Conservation (phyloP, 2,329 filamentous ascomycete species). For the Raffaelea albimanens region DNA sequence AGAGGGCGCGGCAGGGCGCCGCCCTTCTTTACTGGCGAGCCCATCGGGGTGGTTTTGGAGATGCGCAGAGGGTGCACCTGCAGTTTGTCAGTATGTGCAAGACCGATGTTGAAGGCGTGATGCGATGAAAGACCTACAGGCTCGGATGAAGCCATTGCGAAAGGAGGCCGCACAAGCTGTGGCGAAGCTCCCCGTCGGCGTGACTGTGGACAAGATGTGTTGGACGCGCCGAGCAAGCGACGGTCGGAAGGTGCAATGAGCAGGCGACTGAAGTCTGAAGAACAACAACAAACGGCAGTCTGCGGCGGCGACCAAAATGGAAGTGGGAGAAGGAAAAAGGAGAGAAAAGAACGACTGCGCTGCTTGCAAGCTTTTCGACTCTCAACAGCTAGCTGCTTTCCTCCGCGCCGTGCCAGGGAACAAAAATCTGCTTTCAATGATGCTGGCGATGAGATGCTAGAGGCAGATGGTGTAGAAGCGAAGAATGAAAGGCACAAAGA, state of each 20-base stretch:
- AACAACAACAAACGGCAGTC: not conserved
- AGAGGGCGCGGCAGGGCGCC: constrained; percentile 62
- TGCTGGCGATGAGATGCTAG: not conserved
- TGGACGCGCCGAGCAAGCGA: not conserved
- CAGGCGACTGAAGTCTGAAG: no score
- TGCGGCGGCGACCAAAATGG: no score
- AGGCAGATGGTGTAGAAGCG: not conserved
- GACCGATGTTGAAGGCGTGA: not conserved
- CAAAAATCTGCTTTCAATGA: not conserved
- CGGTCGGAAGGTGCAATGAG: not conserved
- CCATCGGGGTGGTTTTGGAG: constrained; percentile 51
- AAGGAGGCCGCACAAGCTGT: not conserved
- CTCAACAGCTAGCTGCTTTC: no score
- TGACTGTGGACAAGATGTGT: no score
- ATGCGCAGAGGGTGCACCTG: constrained; percentile 74
- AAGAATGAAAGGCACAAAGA: not conserved
- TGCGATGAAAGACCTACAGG: constrained; percentile 6
- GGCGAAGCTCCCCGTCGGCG: not conserved
- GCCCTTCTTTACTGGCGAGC: constrained; percentile 55
- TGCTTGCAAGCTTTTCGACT: no score
- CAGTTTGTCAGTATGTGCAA: not conserved
- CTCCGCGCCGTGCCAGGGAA: not conserved
- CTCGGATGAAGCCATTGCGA: constrained; percentile 12
- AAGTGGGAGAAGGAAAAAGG: not conserved
- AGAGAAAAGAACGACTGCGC: no score